Percentiles rank a stretch among this genome's conserved stretches.
Evolutionary conservation across 2,329 filamentous ascomycete species (phyloP).

Genomic region (Claviceps sp.): DNA sequence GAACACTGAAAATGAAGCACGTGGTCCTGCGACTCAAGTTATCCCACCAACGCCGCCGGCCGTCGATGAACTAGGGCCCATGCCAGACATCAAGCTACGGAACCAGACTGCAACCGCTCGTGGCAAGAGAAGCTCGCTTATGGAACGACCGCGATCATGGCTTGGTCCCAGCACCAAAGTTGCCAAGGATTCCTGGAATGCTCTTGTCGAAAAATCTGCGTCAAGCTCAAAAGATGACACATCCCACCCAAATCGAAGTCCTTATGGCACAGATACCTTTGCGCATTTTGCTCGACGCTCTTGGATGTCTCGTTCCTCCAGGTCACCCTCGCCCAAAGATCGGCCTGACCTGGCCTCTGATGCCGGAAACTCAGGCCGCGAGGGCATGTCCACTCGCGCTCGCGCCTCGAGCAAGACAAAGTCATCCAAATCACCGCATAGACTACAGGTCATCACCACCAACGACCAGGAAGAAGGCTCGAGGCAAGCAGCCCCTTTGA

Average conservation of each 20-base stretch:
- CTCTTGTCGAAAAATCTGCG: conserved; percentile 6
- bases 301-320: conserved; percentile 6
- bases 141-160: conserved; percentile 40
- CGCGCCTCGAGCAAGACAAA: conserved; percentile 1
- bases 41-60: conserved; percentile 6
- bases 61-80: not conserved
- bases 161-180: conserved; percentile 31
- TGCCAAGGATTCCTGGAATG: conserved; percentile 13
- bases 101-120: conserved; percentile 11
- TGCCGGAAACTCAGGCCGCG: conserved; percentile 12
- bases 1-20: conserved; percentile 9
- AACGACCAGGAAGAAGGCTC: conserved; percentile 12
- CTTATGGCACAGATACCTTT: conserved; percentile 31
- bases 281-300: conserved; percentile 16
- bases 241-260: conserved; percentile 19
- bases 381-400: not conserved
- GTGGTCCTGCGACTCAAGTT: not conserved
- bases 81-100: conserved; percentile 2
- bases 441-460: conserved; percentile 15
- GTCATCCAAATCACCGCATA: conserved; percentile 10
- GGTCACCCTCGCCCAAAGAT: conserved; percentile 27
- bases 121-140: conserved; percentile 31
- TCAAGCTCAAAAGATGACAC: conserved; percentile 2
- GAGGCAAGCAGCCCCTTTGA: conserved; percentile 21
- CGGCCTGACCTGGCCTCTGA: conserved; percentile 14